Base-by-base conservation (phyloP, 2,329 filamentous ascomycete genomes). In the Calonectria multiphialidica region DNA sequence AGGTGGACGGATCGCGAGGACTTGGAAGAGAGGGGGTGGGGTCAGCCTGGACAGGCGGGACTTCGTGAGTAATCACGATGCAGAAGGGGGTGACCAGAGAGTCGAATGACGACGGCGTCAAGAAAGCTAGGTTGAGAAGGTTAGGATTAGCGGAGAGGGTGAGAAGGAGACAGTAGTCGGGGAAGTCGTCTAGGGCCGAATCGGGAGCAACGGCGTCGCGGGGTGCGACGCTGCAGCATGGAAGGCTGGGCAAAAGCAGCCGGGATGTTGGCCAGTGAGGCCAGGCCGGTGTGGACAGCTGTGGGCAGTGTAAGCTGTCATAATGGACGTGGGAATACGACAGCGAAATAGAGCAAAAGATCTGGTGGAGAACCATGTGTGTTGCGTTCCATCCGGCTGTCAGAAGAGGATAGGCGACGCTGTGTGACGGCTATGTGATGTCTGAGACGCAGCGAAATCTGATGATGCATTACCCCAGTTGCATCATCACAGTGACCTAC, bases 341-440 rank as follows among this genome's bases (percentile, higher is more conserved):
- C 37, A 23, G 28, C 37, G 23, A 62, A 59, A 59, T 62, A 62
- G 28, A 62, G 35, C 4, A 45, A 62, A 59, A 33, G 40, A 67
- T 61, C 65, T 61, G 15, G 50, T 67, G 65, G 65, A 49, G 65
- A 47, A 45, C 53, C 28, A 59, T 61, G 65, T 45, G 65, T 49
- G 65, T 15, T 59, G 50, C 65, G 37, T 55, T 67, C 53, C 53
- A 62, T 62, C 37, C 57, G 28, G 16, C 40, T 42, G 37, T 37
- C 57, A 62, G 16, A 45, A 30, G 10, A 62, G 18, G 37, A 37
- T n/a, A 28, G 57, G 65, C 65, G 42, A n/a, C 49, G 45, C 35
- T 30, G 33, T 40, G 40, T n/a, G 49, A 23, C 40, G 40, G 40
- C 53, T 42, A 66, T 71, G 68, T 65, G 68, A 71, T 25, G 53